Conservation (phyloP, 108 stramenopile genomes). For the Mediolabrus comicus region DNA sequence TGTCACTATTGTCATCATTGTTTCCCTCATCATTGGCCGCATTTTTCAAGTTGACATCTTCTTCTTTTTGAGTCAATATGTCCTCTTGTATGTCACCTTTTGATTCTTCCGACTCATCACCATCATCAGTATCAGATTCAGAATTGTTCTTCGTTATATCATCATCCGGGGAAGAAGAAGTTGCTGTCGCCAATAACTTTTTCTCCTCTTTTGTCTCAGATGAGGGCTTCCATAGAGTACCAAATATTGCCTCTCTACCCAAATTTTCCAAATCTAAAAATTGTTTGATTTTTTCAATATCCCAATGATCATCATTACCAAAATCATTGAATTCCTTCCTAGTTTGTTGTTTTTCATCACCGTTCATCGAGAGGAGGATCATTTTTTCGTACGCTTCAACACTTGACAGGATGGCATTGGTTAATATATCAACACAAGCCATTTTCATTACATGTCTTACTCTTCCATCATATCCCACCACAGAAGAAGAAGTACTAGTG, state of each 20-base stretch:
- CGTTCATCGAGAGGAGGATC: too few relatives aligned
- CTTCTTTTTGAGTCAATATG: not conserved
- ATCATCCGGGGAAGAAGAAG: not conserved
- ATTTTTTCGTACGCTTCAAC: slow-evolving; percentile 22
- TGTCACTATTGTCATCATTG: not conserved
- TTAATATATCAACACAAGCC: slow-evolving; percentile 47
- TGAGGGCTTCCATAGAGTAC: slow-evolving; percentile 3
- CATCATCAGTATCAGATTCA: not conserved
- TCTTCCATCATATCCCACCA: slow-evolving; percentile 52
- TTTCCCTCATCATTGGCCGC: not conserved
- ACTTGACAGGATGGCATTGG: slow-evolving; percentile 30
- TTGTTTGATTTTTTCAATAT: slow-evolving; percentile 22
- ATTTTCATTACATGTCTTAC: slow-evolving; percentile 56
- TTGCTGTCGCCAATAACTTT: not conserved
- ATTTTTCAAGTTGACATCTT: not conserved
- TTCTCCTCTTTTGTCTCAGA: not conserved
- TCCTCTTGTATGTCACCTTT: slow-evolving; percentile 1
- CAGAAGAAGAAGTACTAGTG: too few relatives aligned
- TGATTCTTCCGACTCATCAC: not conserved
- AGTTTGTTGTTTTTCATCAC: not conserved
- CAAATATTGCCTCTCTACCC: slow-evolving; percentile 44
- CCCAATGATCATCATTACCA: slow-evolving; percentile 38
- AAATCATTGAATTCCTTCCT: too few relatives aligned
- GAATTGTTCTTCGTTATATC: not conserved
- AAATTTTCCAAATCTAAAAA: slow-evolving; percentile 33